Base-by-base conservation (phyloP, 345 rosid genomes). In the Nephelium lappaceum region DNA sequence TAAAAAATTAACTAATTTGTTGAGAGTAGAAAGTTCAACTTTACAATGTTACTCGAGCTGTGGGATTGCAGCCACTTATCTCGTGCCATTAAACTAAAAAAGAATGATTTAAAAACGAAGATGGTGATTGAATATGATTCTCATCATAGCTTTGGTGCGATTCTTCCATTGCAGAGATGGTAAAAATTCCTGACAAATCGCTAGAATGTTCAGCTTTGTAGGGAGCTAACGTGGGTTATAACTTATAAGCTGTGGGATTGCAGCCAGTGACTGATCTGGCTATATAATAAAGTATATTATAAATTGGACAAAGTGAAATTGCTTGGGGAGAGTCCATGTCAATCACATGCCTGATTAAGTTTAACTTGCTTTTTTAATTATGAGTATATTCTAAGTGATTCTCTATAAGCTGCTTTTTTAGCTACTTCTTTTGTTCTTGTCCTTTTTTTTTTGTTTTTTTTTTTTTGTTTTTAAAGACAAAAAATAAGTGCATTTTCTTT, bases 11-110 rank as follows among this genome's bases (percentile, higher is more conserved):
- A n/a, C n/a, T n/a, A n/a, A n/a, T n/a, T n/a, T 39, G n/a, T 11
- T 51, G 71, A 60, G 71, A 63, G 63, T 11, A 61, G 62, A 65
- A 71, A 23, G 69, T 75, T 55, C 79, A 80, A 81, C 81, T 78
- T 78, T 77, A 43, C 12, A 31, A 27, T 4, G 73, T 70, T 69
- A 53, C 58, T 63, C 36, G 27, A 31, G 82, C 82, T 66, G 57
- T 45, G 82, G 80, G 77, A 83, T 83, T 79, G 79, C 73, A 65
- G 71, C 72, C 79, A 57, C 49, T 43, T 41, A 6, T 41, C 43
- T 5, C 9, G 5, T 49, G 5, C 55, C 55, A 49, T 49, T 14
- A 49, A 49, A 49, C 15, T 11, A 49, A 12, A 5, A 41, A 41
- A 41, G 9, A 41, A 41, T 5, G 43, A 41, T 5, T 12, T 3